These are phyloP conservation scores for Colletotrichum camelliae DNA, from an alignment of 2,329 filamentous ascomycete species.

Conservation along the genomic window DNA sequence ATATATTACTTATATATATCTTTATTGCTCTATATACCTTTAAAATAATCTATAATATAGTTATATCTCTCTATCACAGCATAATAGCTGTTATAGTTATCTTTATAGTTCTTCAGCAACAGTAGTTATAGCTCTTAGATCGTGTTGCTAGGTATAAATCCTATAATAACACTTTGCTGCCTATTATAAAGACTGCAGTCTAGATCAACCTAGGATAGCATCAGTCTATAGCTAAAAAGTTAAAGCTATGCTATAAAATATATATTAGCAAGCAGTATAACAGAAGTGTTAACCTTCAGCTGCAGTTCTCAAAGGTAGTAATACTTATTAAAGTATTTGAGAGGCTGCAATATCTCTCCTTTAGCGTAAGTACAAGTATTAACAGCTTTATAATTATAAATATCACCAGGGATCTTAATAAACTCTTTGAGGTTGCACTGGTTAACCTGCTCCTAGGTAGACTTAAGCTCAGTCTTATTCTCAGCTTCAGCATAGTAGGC, in stretches of 20 bases:
- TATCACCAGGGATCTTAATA: neutral
- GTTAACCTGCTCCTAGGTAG: neutral
- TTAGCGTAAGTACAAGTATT: no score
- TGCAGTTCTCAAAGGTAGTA: no score
- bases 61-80: no score
- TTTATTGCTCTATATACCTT: no score
- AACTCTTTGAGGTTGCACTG: neutral
- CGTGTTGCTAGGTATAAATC: neutral
- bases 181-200: neutral
- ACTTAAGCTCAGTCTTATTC: neutral
- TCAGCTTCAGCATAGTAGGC: slow-evolving; percentile 44
- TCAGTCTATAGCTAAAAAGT: neutral
- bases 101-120: neutral
- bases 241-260: neutral
- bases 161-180: neutral
- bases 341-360: no score
- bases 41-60: no score
- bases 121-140: neutral
- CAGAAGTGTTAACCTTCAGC: no score
- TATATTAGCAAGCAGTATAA: neutral
- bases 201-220: neutral
- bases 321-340: no score
- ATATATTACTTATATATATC: no score
- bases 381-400: no score
- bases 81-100: neutral